These are phyloP conservation scores for Ophiobolus disseminans DNA, from an alignment of 2,329 filamentous ascomycete genomes.

Conservation along the genomic window DNA sequence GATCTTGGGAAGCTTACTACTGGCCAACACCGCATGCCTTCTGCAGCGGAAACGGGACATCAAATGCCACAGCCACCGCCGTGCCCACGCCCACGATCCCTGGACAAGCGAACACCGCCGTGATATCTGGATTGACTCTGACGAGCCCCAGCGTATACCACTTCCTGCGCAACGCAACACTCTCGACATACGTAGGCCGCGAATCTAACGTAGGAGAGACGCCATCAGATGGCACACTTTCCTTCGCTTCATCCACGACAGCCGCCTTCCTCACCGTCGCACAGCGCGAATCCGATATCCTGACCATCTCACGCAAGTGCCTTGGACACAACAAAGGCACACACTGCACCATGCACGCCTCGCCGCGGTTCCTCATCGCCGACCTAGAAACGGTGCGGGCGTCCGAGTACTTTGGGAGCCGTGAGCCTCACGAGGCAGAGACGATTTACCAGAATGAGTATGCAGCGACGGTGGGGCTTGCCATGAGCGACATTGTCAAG, in stretches of 20 bases:
- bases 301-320: slow-evolving; percentile 1
- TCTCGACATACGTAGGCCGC: background rate
- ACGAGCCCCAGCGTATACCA: slow-evolving; percentile 5
- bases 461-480: slow-evolving; percentile 2
- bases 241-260: background rate
- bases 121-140: slow-evolving; percentile 3
- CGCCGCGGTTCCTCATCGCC: background rate
- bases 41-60: slow-evolving; percentile 1
- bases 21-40: slow-evolving; percentile 1
- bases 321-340: background rate
- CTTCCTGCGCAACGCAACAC: slow-evolving; percentile 2
- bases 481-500: slow-evolving; percentile 1
- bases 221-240: background rate
- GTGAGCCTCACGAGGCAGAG: background rate
- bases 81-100: slow-evolving; percentile 1
- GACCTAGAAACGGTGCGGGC: slow-evolving; percentile 7
- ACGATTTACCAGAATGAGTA: slow-evolving; percentile 7
- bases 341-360: slow-evolving; percentile 2
- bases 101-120: background rate
- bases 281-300: background rate
- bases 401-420: background rate
- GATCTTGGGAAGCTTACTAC: slow-evolving; percentile 4
- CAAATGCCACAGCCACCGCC: background rate
- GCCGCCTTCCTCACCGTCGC: background rate
- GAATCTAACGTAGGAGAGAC: background rate